phyloP scores from a whole-genome alignment of 2,329 filamentous ascomycete genomes.

The Xylariaceae sp. region DNA sequence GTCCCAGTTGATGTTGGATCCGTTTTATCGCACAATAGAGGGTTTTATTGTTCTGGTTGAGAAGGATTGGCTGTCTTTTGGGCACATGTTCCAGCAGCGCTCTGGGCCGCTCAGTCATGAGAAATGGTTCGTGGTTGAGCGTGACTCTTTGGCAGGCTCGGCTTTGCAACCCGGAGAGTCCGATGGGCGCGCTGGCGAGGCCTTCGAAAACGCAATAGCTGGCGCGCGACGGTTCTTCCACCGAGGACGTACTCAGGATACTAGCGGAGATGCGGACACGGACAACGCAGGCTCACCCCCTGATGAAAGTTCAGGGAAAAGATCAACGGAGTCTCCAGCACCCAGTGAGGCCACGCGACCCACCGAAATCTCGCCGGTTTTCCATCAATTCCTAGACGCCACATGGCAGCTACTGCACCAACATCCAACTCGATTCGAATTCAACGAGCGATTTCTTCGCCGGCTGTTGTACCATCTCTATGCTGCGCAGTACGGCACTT shows the following conservation, averaged over 20 bases:
- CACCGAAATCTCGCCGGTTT: constrained; percentile 93
- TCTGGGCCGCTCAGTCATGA: constrained; percentile 83
- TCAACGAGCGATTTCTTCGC: constrained; percentile 87
- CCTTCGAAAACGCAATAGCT: constrained; percentile 77
- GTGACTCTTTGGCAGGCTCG: constrained; percentile 65
- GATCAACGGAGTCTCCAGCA: constrained; percentile 39
- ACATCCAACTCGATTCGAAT: constrained; percentile 85
- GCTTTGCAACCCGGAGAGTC: constrained; percentile 57
- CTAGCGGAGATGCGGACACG: constrained; percentile 50
- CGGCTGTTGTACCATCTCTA: constrained; percentile 90
- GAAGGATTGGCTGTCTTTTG: constrained; percentile 97
- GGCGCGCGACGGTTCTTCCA: constrained; percentile 89
- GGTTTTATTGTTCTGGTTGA: constrained; percentile 93
- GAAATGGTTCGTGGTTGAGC: constrained; percentile 89
- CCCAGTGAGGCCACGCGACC: constrained; percentile 64
- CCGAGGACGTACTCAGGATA: constrained; percentile 60
- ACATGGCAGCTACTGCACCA: constrained; percentile 87
- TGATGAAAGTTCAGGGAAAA: constrained; percentile 31
- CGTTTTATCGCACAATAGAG: constrained; percentile 88
- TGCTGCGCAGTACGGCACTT: constrained; percentile 94
- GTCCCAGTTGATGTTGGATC: constrained; percentile 88
- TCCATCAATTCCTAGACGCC: constrained; percentile 95
- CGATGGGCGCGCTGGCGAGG: constrained; percentile 59
- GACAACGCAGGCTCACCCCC: constrained; percentile 27
- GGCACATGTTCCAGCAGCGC: constrained; percentile 95